Percentiles rank a stretch among this genome's conserved stretches.
These are phyloP conservation scores for Micractinium sp. DNA, from an alignment of 139 green algal species.

Conservation along the genomic window DNA sequence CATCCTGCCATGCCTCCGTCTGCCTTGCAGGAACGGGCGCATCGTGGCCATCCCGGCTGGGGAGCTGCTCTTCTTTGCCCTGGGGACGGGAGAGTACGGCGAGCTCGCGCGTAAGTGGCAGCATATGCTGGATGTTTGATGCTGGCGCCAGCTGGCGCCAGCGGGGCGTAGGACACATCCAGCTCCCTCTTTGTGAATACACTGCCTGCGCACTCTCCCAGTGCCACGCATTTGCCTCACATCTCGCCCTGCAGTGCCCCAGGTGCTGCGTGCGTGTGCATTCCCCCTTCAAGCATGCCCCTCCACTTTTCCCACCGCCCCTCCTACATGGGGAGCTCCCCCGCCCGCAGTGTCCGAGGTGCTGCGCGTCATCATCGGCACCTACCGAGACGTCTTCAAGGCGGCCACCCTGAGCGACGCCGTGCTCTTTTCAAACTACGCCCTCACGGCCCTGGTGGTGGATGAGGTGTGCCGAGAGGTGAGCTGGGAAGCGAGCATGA, in stretches of 20 bases:
- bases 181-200: too few species aligned
- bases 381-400: conserved; percentile 59
- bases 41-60: conserved; percentile 61
- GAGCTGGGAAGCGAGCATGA: background rate
- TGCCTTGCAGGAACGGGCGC: conserved; percentile 48
- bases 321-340: background rate
- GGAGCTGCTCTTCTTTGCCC: conserved; percentile 73
- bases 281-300: too few species aligned
- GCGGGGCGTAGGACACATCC: too few species aligned
- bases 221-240: too few species aligned
- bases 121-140: background rate
- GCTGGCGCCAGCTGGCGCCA: too few species aligned
- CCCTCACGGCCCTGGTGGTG: conserved; percentile 23
- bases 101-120: conserved; percentile 69
- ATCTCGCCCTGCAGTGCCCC: too few species aligned
- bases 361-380: conserved; percentile 49
- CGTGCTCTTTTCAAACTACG: conserved; percentile 44
- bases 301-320: too few species aligned
- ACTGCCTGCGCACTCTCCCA: too few species aligned
- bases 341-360: conserved; percentile 13
- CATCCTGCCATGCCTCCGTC: too few species aligned
- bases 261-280: too few species aligned
- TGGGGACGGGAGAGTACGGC: conserved; percentile 80
- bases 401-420: conserved; percentile 23
- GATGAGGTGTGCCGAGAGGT: conserved; percentile 48